Base-by-base conservation (phyloP, 2,329 filamentous ascomycete genomes). In the Xylariaceae sp. region DNA sequence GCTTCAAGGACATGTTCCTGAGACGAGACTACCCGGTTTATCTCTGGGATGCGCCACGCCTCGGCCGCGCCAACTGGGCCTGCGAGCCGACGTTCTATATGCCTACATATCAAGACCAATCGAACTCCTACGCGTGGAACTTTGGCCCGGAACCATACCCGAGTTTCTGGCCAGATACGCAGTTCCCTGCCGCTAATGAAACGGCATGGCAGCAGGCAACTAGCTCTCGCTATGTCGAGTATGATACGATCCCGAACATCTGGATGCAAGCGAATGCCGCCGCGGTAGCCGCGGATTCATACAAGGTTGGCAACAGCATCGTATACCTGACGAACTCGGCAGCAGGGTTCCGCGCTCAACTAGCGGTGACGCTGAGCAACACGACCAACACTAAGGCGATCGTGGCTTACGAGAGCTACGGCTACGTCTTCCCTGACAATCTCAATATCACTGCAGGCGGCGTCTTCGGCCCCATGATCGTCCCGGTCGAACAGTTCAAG, bases 1-100 rank as follows among this genome's bases (percentile, higher is more conserved):
- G 73, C n/a, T 75, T 68, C 66, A 75, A 75, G 55, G 73, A 76
- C 65, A 74, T 69, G 67, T 74, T 74, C 47, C 56, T 75, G 40
- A 71, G 73, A 31, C 68, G 69, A 4, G 63, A 70, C 56, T 76
- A 75, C 43, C 73, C 73, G 6, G 73, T 76, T 4, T 76, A 72
- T 49, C 71, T 76, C 17, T 75, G 69, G 70, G 73, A 75, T n/a
- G 73, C 70, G 1, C 73, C 73, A 1, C 67, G 72, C 1, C 66
- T 75, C 4, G 73, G 74, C 3, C 68, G 73, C 1, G 73, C 74
- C 2, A 73, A 74, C 51, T 75, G 72, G 71, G 70, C 64, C n/a
- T 75, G 73, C 59, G 67, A 70, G 31, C 53, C 66, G 3, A 67
- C 61, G 7, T 54, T 12, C 40, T 75, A 75, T 56, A 26, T 31